Evolutionary conservation across 1,284 basidiomycete species (phyloP).

Genomic region (Tylopilus sp.): DNA sequence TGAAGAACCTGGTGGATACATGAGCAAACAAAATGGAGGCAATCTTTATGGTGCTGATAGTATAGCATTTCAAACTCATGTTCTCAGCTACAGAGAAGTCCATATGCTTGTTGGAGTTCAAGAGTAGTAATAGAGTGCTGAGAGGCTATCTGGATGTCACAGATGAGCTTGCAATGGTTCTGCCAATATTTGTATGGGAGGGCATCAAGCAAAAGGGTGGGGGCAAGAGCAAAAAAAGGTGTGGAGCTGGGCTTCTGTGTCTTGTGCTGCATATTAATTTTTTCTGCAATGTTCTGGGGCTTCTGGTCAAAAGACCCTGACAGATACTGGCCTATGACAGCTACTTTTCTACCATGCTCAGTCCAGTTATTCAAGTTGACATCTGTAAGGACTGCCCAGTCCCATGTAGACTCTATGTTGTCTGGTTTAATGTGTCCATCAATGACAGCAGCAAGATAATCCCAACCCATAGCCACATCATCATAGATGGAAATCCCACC

Average conservation of each 20-base stretch:
- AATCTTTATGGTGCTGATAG: neutral
- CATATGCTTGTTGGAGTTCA: neutral
- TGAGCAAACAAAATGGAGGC: neutral
- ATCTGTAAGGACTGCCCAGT: slow-evolving; percentile 4
- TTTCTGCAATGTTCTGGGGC: slow-evolving; percentile 6
- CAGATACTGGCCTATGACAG: no score
- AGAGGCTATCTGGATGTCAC: no score
- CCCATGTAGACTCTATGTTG: slow-evolving; percentile 1
- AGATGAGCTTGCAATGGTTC: no score
- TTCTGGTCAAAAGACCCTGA: no score
- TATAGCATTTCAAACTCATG: neutral
- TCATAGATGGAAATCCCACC: no score
- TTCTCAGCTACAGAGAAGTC: slow-evolving; percentile 1
- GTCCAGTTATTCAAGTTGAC: neutral
- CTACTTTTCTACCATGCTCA: neutral
- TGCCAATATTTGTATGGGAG: no score
- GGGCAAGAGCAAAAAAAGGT: neutral
- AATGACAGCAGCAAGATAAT: no score
- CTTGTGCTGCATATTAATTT: slow-evolving; percentile 16
- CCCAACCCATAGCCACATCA: no score
- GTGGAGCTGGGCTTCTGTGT: slow-evolving; percentile 13
- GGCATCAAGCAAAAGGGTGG: neutral
- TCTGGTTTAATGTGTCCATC: no score
- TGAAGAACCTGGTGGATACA: slow-evolving; percentile 2
- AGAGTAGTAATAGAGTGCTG: neutral